A percentile compares a stretch with the other conserved stretches of the same genome.
These are phyloP conservation scores for Sphenostylis stenocarpa DNA, from an alignment of 306 rosid species.

Conservation along the genomic window DNA sequence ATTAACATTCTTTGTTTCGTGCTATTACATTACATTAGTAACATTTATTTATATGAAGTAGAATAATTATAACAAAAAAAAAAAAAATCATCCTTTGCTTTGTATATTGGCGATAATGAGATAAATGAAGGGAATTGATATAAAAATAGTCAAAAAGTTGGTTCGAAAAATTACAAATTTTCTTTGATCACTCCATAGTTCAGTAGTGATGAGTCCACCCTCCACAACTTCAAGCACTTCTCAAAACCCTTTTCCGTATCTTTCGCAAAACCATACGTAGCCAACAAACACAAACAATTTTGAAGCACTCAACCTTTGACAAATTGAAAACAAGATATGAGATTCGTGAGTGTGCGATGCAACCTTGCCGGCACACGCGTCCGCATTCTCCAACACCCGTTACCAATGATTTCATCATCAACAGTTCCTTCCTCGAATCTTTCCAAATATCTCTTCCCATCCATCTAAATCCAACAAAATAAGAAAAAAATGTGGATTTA, in stretches of 20 bases:
- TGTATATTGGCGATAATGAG: not conserved
- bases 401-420: not conserved
- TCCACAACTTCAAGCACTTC: not conserved
- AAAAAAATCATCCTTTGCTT: too few species aligned
- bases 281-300: constrained; percentile 29
- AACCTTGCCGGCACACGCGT: constrained; percentile 37
- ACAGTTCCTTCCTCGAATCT: not conserved
- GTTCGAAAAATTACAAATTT: not conserved
- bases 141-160: not conserved
- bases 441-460: constrained; percentile 23
- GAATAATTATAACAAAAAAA: too few species aligned
- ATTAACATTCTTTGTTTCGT: not conserved
- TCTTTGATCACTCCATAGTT: not conserved
- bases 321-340: constrained; percentile 25
- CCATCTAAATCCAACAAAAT: not conserved
- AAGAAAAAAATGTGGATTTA: too few species aligned
- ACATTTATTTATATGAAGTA: too few species aligned
- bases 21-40: too few species aligned
- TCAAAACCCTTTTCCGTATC: constrained; percentile 19
- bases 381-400: constrained; percentile 26
- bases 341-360: not conserved
- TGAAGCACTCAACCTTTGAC: constrained; percentile 1
- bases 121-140: not conserved
- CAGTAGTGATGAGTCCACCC: not conserved
- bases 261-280: constrained; percentile 12